phyloP scores from a whole-genome alignment of 2,329 filamentous ascomycete species.

The Stemphylium lycopersici region DNA sequence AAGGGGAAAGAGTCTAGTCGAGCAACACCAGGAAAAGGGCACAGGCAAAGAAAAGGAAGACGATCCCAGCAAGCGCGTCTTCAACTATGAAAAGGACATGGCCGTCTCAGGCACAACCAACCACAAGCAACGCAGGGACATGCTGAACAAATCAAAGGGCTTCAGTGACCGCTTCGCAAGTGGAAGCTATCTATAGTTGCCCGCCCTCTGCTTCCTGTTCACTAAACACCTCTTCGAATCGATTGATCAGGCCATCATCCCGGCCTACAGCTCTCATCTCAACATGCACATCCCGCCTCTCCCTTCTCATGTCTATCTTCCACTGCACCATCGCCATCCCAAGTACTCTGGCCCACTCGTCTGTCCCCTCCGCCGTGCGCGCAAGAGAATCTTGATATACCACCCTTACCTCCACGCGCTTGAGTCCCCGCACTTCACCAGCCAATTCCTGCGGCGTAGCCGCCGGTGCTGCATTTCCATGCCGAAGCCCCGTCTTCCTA shows the following conservation, averaged over 20 bases:
- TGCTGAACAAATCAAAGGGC: conserved; percentile 78
- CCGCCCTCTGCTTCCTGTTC: not conserved
- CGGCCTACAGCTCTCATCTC: not conserved
- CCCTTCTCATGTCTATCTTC: not conserved
- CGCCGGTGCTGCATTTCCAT: not conserved
- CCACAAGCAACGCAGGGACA: conserved; percentile 73
- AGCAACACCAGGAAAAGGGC: conserved; percentile 54
- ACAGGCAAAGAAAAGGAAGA: conserved; percentile 73
- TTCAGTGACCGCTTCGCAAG: conserved; percentile 83
- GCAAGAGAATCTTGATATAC: not conserved
- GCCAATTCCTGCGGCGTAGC: not conserved
- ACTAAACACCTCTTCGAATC: too few species aligned
- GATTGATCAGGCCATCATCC: not conserved
- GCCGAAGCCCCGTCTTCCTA: not conserved
- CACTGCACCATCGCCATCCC: not conserved
- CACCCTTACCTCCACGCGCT: not conserved
- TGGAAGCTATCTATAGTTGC: conserved; percentile 63
- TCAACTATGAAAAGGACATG: conserved; percentile 96
- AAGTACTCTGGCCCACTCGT: not conserved
- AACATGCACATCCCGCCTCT: not conserved
- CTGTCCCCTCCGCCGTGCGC: not conserved
- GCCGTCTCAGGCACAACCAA: conserved; percentile 74
- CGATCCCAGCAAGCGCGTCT: conserved; percentile 86
- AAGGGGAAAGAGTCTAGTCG: conserved; percentile 53
- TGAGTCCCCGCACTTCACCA: not conserved